Conservation (phyloP, 2,329 filamentous ascomycete genomes). For the Penicillium concentricum region DNA sequence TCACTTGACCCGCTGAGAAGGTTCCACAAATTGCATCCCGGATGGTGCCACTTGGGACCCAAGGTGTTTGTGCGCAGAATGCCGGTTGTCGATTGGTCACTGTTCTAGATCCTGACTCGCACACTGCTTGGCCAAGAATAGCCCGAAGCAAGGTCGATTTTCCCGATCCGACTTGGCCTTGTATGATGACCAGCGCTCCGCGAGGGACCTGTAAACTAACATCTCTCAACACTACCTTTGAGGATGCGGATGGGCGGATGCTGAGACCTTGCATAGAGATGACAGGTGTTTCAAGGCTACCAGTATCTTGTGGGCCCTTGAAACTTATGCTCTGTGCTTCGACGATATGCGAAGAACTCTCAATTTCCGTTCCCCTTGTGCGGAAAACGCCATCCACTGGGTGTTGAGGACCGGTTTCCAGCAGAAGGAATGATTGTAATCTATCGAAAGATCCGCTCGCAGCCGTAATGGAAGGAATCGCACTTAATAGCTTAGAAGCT, state of each 20-base stretch:
- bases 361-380: background rate
- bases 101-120: background rate
- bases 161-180: background rate
- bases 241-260: background rate
- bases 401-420: background rate
- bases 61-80: background rate
- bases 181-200: background rate
- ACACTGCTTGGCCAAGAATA: background rate
- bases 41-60: background rate
- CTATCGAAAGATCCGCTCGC: background rate
- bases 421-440: background rate
- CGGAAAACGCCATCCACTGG: fast-evolving
- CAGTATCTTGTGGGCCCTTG: background rate
- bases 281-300: background rate
- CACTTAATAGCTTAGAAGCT: background rate
- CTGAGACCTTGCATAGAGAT: background rate
- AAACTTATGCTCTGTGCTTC: background rate
- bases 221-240: background rate
- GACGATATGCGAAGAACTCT: background rate
- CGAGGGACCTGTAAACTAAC: background rate
- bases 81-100: background rate
- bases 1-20: background rate
- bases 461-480: background rate
- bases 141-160: background rate
- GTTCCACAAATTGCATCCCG: background rate